Conservation (phyloP, 2,329 filamentous ascomycete genomes). For the Lomentospora prolificans region DNA sequence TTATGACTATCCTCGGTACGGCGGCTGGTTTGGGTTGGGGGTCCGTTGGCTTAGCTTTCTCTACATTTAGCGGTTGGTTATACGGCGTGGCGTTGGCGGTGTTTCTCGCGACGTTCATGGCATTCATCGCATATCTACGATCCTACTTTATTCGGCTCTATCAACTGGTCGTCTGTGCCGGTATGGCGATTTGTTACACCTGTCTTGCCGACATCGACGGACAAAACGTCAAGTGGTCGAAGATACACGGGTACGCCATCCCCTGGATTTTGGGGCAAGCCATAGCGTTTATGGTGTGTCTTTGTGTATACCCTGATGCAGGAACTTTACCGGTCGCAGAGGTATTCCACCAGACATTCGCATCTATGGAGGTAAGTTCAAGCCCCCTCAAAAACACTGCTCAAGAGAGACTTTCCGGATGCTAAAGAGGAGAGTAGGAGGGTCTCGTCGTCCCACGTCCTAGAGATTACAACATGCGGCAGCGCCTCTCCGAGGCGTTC, state of each 20-base stretch:
- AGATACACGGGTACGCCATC: slow-evolving; percentile 41
- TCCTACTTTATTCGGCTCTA: slow-evolving; percentile 47
- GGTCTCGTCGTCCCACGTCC: slow-evolving; percentile 21
- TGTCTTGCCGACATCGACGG: slow-evolving; percentile 39
- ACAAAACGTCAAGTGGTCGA: slow-evolving; percentile 34
- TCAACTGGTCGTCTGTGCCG: slow-evolving; percentile 43
- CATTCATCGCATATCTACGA: slow-evolving; percentile 39
- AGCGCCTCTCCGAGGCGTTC: slow-evolving; percentile 39
- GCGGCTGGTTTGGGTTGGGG: slow-evolving; percentile 46
- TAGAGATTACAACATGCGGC: slow-evolving; percentile 23
- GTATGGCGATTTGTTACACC: slow-evolving; percentile 44
- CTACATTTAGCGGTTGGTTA: slow-evolving; percentile 36
- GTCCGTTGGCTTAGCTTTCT: slow-evolving; percentile 41
- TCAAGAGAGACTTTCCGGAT: slow-evolving; percentile 2
- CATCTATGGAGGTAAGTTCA: slow-evolving; percentile 32
- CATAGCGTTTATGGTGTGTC: slow-evolving; percentile 38
- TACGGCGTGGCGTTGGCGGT: slow-evolving; percentile 45
- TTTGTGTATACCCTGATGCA: slow-evolving; percentile 42
- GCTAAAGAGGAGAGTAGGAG: slow-evolving; percentile 15
- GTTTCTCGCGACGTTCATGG: slow-evolving; percentile 45
- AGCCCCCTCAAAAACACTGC: no score
- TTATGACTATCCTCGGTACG: slow-evolving; percentile 43
- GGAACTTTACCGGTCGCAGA: slow-evolving; percentile 42
- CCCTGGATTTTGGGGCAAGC: slow-evolving; percentile 47
- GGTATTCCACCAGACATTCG: slow-evolving; percentile 35